Conservation (phyloP, 2,329 filamentous ascomycete genomes). For the Cytospora schulzeri region DNA sequence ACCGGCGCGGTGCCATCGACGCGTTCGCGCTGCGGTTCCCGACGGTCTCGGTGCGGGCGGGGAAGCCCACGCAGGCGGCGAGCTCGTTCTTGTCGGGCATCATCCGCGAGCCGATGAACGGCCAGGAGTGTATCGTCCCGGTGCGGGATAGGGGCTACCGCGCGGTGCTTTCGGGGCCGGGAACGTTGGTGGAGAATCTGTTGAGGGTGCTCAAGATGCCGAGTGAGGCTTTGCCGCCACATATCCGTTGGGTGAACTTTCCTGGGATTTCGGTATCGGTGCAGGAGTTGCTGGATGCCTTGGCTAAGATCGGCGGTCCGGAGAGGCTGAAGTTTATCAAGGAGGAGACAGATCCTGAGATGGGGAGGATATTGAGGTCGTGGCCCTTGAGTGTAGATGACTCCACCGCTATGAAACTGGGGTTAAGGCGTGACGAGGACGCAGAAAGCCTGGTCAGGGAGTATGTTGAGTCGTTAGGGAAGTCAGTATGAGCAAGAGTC, state of each 20-base stretch:
- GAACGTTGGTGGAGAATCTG: constrained; percentile 48
- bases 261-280: constrained; percentile 55
- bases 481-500: neutral
- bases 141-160: constrained; percentile 42
- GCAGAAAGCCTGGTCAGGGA: constrained; percentile 26
- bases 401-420: constrained; percentile 32
- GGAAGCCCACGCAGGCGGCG: constrained; percentile 61
- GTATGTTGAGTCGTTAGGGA: constrained; percentile 19
- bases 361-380: constrained; percentile 53
- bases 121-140: constrained; percentile 21
- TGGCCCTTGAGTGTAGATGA: constrained; percentile 58
- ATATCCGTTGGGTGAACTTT: constrained; percentile 44
- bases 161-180: constrained; percentile 49
- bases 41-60: constrained; percentile 62
- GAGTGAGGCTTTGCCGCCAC: constrained; percentile 40
- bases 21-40: constrained; percentile 42
- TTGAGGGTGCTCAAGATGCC: constrained; percentile 46
- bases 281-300: constrained; percentile 54
- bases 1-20: constrained; percentile 56
- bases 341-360: constrained; percentile 49
- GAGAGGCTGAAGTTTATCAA: constrained; percentile 47
- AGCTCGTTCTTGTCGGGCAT: constrained; percentile 64
- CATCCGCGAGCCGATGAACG: constrained; percentile 57
- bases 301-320: constrained; percentile 51
- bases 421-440: constrained; percentile 21